Percentiles rank a stretch among this genome's conserved stretches.
Conservation (phyloP, 257 asterid species). For the Lycium ferocissimum region DNA sequence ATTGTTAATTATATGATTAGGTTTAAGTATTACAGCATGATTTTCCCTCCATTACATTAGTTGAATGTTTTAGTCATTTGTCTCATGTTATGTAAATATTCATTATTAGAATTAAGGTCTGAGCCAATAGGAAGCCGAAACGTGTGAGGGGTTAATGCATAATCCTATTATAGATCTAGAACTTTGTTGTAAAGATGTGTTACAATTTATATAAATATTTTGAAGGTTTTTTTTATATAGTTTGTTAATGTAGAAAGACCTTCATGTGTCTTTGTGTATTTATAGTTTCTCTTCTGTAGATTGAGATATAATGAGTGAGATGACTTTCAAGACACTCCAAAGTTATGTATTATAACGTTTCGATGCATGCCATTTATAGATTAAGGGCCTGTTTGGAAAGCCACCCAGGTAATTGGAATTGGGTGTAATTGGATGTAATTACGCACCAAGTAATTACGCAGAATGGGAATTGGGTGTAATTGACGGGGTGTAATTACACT, state of each 20-base stretch:
- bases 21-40: constrained; percentile 17
- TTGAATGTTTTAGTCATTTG: not conserved
- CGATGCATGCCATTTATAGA: constrained; percentile 8
- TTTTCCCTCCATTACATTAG: not conserved
- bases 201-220: too few relatives aligned
- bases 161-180: too few relatives aligned
- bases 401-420: too few relatives aligned
- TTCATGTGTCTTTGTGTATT: not conserved
- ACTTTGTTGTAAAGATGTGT: too few relatives aligned
- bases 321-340: constrained; percentile 30
- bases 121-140: not conserved
- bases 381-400: too few relatives aligned
- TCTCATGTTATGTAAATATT: constrained; percentile 22
- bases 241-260: too few relatives aligned
- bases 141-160: constrained; percentile 7
- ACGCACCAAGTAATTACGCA: too few relatives aligned
- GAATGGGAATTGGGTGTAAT: too few relatives aligned
- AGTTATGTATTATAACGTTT: not conserved
- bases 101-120: not conserved
- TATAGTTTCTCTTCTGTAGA: not conserved
- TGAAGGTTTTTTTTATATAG: too few relatives aligned
- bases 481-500: too few relatives aligned
- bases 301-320: constrained; percentile 13
- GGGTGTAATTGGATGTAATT: too few relatives aligned
- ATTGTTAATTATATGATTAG: constrained; percentile 24